Evolutionary conservation across 2,329 filamentous ascomycete species (phyloP), one percentile per base, ranked within the genome.

Genomic region (Aspergillus sp.): DNA sequence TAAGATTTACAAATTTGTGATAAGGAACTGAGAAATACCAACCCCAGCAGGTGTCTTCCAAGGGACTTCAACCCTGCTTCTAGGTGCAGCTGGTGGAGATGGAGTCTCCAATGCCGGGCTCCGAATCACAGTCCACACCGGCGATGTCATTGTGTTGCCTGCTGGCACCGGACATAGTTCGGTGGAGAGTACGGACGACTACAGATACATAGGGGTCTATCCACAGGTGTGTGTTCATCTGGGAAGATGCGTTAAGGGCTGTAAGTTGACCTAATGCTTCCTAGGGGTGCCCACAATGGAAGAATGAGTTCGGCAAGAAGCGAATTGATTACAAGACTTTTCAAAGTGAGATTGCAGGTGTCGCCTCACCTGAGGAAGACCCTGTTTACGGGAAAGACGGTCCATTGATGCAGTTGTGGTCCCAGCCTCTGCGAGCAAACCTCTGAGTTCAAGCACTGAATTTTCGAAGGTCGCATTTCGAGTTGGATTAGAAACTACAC

Each of bases 131-230:
- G 55, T 53, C 19, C 42, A 46, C 22, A 19, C 46, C 2, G 51
- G 45, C 12, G 51, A 54, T 44, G 46, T 58, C 20, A 19, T 58
- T 3, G 56, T 57, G 5, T 44, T 57, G 17, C 55, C 51, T 11
- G 51, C 46, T 15, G 56, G 51, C 6, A 58, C 51, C 1, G 51
- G 45, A 12, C 40, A 58, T 33, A 47, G 51, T 46, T 54, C 51
- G 24, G 27, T 58, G 22, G 46, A 57, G 11, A 49, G 42, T 22
- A 40, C 39, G 3, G 39, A 27, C 5, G 39, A 52, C 19, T 59
- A 49, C 34, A 42, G 40, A 13, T 55, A 55, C 47, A 44, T 58
- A 34, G 51, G 51, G 20, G 47, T 58, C 4, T 55, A 54, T 51
- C 56, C 47, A 17, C 39, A 46, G 4, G 46, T 51, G 49, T 34